Evolutionary conservation across 108 stramenopile species (phyloP).

Genomic region (Stephanodiscus minutulus): DNA sequence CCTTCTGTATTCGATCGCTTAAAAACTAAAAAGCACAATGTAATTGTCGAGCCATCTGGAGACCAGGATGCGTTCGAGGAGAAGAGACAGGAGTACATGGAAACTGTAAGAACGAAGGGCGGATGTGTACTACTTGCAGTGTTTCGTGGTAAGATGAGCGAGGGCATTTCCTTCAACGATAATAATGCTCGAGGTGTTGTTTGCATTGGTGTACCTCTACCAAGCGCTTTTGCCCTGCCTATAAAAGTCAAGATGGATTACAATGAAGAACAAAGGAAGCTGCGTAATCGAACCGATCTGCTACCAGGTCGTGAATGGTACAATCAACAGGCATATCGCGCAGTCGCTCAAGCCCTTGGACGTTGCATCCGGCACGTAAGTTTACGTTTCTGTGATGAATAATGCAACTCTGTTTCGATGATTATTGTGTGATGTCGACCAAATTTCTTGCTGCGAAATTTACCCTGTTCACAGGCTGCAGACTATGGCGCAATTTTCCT

Average conservation of each 20-base stretch:
- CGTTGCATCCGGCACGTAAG: slow-evolving; percentile 81
- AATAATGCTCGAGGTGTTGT: slow-evolving; percentile 78
- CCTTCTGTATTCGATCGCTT: slow-evolving; percentile 56
- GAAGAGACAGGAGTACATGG: slow-evolving; percentile 56
- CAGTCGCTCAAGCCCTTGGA: slow-evolving; percentile 89
- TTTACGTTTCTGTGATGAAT: too few relatives aligned
- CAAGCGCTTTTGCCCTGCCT: slow-evolving; percentile 46
- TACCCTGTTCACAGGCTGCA: slow-evolving; percentile 23
- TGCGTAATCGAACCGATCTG: slow-evolving; percentile 53
- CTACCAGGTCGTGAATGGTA: slow-evolving; percentile 88
- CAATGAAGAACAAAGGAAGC: slow-evolving; percentile 77
- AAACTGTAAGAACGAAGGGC: slow-evolving; percentile 46
- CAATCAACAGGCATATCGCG: slow-evolving; percentile 89
- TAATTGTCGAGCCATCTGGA: slow-evolving; percentile 72
- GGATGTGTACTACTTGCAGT: slow-evolving; percentile 85
- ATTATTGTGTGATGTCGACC: too few relatives aligned
- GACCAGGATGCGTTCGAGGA: slow-evolving; percentile 68
- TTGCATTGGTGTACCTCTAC: slow-evolving; percentile 79
- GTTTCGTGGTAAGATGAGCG: slow-evolving; percentile 79
- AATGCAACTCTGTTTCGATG: too few relatives aligned
- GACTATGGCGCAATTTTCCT: slow-evolving; percentile 90
- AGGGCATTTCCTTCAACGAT: slow-evolving; percentile 89
- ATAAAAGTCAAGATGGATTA: slow-evolving; percentile 75
- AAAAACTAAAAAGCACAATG: slow-evolving; percentile 53
- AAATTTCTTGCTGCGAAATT: too few relatives aligned